Conservation (phyloP, 2,329 filamentous ascomycete species). For the Aspergillus eucalypticola region DNA sequence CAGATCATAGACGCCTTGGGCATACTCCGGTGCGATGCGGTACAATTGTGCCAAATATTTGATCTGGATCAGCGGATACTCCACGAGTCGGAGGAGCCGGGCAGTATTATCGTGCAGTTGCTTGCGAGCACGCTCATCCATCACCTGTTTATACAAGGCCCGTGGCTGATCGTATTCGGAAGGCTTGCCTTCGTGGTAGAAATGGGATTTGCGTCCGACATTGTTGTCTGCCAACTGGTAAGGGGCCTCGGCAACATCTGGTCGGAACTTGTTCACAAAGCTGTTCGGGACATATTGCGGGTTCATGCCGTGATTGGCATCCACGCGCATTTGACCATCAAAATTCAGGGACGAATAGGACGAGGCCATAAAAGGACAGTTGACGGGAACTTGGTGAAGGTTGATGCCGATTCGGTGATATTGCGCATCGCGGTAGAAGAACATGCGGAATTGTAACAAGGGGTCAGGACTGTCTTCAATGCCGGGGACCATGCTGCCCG, state of each 20-base stretch:
- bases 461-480: conserved; percentile 53
- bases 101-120: conserved; percentile 55
- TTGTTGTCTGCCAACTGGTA: conserved; percentile 53
- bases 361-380: conserved; percentile 53
- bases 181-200: conserved; percentile 56
- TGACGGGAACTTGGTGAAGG: conserved; percentile 48
- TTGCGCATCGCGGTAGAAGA: conserved; percentile 54
- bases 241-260: conserved; percentile 53
- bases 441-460: conserved; percentile 53
- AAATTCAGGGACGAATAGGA: conserved; percentile 52
- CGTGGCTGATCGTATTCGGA: conserved; percentile 55
- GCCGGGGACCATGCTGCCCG: conserved; percentile 54
- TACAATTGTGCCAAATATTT: conserved; percentile 57
- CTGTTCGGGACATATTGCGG: conserved; percentile 56
- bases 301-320: conserved; percentile 51
- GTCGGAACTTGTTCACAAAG: conserved; percentile 54
- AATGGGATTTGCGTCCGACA: conserved; percentile 55
- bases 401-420: conserved; percentile 56
- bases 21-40: conserved; percentile 51
- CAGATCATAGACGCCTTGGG: conserved; percentile 49
- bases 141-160: conserved; percentile 52
- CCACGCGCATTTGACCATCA: conserved; percentile 51
- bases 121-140: conserved; percentile 46
- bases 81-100: conserved; percentile 47
- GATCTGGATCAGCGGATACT: conserved; percentile 48